A percentile compares a stretch with the other conserved stretches of the same genome.
Conservation (phyloP, 139 green algal species). For the Mesotaenium endlicherianum region DNA sequence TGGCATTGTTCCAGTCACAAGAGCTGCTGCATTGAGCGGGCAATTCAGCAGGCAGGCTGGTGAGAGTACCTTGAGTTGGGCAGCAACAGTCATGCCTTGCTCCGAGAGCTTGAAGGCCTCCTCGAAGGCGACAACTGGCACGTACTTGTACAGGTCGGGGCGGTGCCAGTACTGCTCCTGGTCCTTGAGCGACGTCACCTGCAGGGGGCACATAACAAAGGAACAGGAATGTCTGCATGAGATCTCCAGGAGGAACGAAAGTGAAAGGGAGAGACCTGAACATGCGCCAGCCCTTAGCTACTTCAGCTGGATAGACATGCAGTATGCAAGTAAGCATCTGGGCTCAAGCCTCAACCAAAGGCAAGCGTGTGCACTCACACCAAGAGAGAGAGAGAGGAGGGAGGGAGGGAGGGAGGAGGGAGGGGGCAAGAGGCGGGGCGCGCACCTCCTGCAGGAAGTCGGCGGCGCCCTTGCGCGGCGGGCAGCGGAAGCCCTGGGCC, state of each 20-base stretch:
- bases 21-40: too few species aligned
- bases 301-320: background rate
- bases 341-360: background rate
- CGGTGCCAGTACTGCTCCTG: conserved; percentile 21
- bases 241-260: background rate
- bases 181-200: conserved; percentile 18
- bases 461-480: conserved; percentile 58
- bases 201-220: background rate
- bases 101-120: background rate
- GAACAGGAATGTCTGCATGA: too few species aligned
- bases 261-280: background rate
- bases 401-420: too few species aligned
- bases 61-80: too few species aligned
- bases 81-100: background rate
- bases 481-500: conserved; percentile 59
- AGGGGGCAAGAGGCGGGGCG: too few species aligned
- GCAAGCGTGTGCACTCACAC: background rate
- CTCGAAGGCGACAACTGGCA: background rate
- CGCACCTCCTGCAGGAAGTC: conserved; percentile 78
- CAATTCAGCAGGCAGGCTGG: too few species aligned
- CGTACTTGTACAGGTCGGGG: background rate
- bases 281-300: too few species aligned
- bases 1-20: too few species aligned
- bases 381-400: background rate
- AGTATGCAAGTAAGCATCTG: background rate